Evolutionary conservation across 176 grass and related monocot genomes (phyloP).

Genomic region (Oryza glaberrima): DNA sequence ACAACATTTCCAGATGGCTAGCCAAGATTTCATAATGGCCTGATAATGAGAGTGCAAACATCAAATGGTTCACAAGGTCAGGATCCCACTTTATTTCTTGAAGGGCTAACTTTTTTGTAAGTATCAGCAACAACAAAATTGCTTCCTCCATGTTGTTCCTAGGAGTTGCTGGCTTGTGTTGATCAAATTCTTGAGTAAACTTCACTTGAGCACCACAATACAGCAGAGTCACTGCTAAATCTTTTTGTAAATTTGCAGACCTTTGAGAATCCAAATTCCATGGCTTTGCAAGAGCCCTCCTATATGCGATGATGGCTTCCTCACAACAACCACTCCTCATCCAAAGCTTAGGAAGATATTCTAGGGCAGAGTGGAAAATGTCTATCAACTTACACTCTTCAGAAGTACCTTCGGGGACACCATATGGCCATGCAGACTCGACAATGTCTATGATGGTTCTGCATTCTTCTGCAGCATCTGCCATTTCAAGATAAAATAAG

Average conservation of each 20-base stretch:
- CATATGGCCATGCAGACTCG: conserved; percentile 82
- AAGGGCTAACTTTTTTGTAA: conserved; percentile 73
- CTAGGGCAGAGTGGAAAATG: conserved; percentile 81
- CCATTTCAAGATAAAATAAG: conserved; percentile 42
- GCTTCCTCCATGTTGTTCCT: conserved; percentile 74
- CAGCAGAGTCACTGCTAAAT: conserved; percentile 75
- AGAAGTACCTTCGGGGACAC: conserved; percentile 64
- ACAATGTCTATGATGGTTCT: conserved; percentile 85
- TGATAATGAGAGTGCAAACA: conserved; percentile 73
- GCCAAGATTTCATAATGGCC: conserved; percentile 83
- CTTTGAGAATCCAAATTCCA: conserved; percentile 82
- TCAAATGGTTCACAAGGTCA: conserved; percentile 92
- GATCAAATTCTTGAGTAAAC: conserved; percentile 49
- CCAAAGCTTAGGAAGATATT: conserved; percentile 92
- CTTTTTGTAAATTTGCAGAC: conserved; percentile 78
- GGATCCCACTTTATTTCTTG: conserved; percentile 87
- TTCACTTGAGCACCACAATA: conserved; percentile 77
- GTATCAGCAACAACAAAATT: conserved; percentile 72
- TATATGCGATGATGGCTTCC: conserved; percentile 77
- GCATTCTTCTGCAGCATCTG: conserved; percentile 97
- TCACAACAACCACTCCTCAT: conserved; percentile 80
- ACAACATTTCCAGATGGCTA: conserved; percentile 75
- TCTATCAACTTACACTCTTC: conserved; percentile 84
- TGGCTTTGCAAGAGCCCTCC: conserved; percentile 66
- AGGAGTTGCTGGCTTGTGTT: conserved; percentile 42